Evolutionary conservation across 2,329 filamentous ascomycete species (phyloP), one percentile per base, ranked within the genome.

Genomic region (Whalleya microplaca): DNA sequence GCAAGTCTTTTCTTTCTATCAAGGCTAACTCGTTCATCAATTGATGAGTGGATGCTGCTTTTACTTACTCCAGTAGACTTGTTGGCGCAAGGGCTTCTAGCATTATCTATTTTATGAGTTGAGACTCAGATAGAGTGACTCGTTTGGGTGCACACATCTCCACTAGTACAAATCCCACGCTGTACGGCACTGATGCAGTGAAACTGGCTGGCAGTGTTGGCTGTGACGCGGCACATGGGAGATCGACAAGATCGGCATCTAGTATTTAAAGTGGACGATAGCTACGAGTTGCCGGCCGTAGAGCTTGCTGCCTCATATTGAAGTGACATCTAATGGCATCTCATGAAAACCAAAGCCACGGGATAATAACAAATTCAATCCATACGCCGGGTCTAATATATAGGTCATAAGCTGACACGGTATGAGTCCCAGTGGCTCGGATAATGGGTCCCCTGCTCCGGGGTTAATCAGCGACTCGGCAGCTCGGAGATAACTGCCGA

Each of bases 401-500:
- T 27, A 9, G 23, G 23, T 27, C 9, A 9, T 27, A 4, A 27
- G 4, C 4, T 27, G 23, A 27, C 9, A 27, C 23, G 23, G 23
- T n/a, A n/a, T n/a, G n/a, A n/a, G n/a, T n/a, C n/a, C n/a, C n/a
- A n/a, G n/a, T n/a, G n/a, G n/a, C n/a, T n/a, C n/a, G n/a, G n/a
- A n/a, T n/a, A n/a, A n/a, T n/a, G n/a, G n/a, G n/a, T n/a, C n/a
- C n/a, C n/a, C n/a, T n/a, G n/a, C n/a, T n/a, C n/a, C n/a, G n/a
- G n/a, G n/a, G n/a, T n/a, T n/a, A n/a, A n/a, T n/a, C n/a, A n/a
- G n/a, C n/a, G n/a, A n/a, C 14, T 20, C 45, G 21, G 23, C 18
- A 21, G 12, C 8, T 46, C 10, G 19, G 21, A 37, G 21, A 45
- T 45, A 55, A 52, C 53, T 49, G 58, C 58, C 58, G 58, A 51